Base-by-base conservation (phyloP, 2,329 filamentous ascomycete species). In the Colletotrichum nymphaeae region DNA sequence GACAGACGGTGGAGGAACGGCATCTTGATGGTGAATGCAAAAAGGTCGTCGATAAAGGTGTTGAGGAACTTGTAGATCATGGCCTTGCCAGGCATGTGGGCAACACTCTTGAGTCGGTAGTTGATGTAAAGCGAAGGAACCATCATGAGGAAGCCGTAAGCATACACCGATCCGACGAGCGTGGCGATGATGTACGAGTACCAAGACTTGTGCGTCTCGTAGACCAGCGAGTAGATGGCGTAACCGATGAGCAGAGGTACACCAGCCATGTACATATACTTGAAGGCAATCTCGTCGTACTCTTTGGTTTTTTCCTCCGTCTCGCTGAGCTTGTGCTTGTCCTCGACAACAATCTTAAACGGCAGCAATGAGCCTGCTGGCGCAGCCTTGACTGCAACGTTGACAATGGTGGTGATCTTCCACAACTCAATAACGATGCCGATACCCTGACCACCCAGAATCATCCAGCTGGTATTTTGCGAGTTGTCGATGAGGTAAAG, bases 11-110 rank as follows among this genome's bases (percentile, higher is more conserved):
- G 97, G 64, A 99, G 88, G 75, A 95, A 91, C 0, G 97, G 97
- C 97, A 99, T 99, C 86, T 98, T 98, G 87, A 99, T 98, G 52
- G 97, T 99, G 80, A 98, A 99, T 2, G 97, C 97, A 80, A 99
- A 99, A 37, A 99, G 88, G 81, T 99, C 97, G 83, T 99, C 97
- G 82, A 99, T 98, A 83, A 99, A 99, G 5, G 97, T 98, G 86
- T 98, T 98, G 76, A 98, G 87, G 85, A 98, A 98, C 86, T 98
- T 98, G 90, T 98, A 98, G 82, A 93, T 96, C 95, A 99, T 97
- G 60, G 97, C 95, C 85, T 95, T 96, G 77, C 89, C 94, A 1
- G 97, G 95, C 96, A 99, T 98, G 85, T 99, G 97, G 12, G 97
- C 97, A 42, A 98, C 94, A 77, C 92, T 93, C 89, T 96, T 98